phyloP scores from a whole-genome alignment of 768 basidiomycete species.

The Xerocomellus intermedius region DNA sequence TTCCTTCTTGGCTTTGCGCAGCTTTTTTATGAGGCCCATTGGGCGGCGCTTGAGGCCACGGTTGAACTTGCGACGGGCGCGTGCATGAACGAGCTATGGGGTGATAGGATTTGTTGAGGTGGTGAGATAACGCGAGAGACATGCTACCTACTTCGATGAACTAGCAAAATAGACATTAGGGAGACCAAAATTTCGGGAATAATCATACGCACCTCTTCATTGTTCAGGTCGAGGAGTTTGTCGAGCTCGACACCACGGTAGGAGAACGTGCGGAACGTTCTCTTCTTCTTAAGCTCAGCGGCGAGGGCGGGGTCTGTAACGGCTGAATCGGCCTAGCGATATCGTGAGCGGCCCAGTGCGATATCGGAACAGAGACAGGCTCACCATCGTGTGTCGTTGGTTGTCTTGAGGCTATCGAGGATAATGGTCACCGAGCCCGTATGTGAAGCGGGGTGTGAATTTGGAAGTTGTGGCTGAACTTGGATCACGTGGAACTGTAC shows the following conservation, averaged over 20 bases:
- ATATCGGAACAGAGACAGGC: not conserved
- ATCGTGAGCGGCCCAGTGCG: not conserved
- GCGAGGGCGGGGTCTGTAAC: slow-evolving; percentile 92
- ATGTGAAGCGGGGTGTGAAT: slow-evolving; percentile 25
- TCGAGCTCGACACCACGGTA: slow-evolving; percentile 99
- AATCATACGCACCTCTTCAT: slow-evolving; percentile 74
- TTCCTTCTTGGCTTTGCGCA: slow-evolving; percentile 99
- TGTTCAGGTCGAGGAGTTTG: slow-evolving; percentile 93
- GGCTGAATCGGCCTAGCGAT: slow-evolving; percentile 66
- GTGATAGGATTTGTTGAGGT: not conserved
- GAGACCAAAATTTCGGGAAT: not conserved
- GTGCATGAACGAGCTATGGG: slow-evolving; percentile 89
- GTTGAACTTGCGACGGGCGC: slow-evolving; percentile 98
- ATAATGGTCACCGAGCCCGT: slow-evolving; percentile 16
- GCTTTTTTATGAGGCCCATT: slow-evolving; percentile 98
- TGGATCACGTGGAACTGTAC: slow-evolving; percentile 58
- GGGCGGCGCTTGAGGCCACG: slow-evolving; percentile 98
- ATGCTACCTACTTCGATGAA: slow-evolving; percentile 69
- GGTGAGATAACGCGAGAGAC: slow-evolving; percentile 4
- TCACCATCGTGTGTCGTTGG: slow-evolving; percentile 35
- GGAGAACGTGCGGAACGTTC: slow-evolving; percentile 98
- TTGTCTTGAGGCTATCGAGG: slow-evolving; percentile 27
- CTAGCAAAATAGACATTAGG: slow-evolving; percentile 34
- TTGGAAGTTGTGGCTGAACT: slow-evolving; percentile 43
- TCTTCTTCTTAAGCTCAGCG: slow-evolving; percentile 97